Evolutionary conservation across 768 basidiomycete genomes (phyloP).

Genomic region (Cytidiella melzeri): DNA sequence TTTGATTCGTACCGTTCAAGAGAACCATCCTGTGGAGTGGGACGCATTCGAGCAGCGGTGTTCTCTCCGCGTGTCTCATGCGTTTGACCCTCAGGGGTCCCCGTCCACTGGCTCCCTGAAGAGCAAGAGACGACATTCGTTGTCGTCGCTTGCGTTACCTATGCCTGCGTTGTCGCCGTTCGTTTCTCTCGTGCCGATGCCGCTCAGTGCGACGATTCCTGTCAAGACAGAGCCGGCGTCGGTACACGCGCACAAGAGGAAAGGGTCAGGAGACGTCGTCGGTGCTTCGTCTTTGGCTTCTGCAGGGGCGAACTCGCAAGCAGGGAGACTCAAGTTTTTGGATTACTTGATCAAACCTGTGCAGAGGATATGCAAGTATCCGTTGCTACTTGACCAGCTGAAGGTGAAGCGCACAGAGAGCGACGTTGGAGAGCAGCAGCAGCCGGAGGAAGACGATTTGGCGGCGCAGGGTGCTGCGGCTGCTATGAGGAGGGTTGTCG

Average conservation of each 20-base stretch:
- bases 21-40: slow-evolving; percentile 69
- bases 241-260: not conserved
- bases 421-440: too few relatives aligned
- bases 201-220: not conserved
- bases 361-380: slow-evolving; percentile 93
- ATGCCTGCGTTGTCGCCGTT: not conserved
- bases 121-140: slow-evolving; percentile 10
- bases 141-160: not conserved
- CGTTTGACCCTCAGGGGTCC: slow-evolving; percentile 4
- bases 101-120: not conserved
- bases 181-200: not conserved
- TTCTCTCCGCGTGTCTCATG: slow-evolving; percentile 38
- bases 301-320: slow-evolving; percentile 7
- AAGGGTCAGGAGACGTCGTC: not conserved
- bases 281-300: not conserved
- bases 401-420: slow-evolving; percentile 11
- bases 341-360: slow-evolving; percentile 98
- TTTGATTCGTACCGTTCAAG: slow-evolving; percentile 58
- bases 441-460: slow-evolving; percentile 13
- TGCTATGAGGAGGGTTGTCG: slow-evolving; percentile 72
- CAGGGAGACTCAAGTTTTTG: slow-evolving; percentile 51
- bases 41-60: slow-evolving; percentile 80
- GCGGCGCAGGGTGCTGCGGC: slow-evolving; percentile 41
- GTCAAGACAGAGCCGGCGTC: not conserved
- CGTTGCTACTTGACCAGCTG: slow-evolving; percentile 79